Evolutionary conservation across 257 asterid species (phyloP).

Genomic region (Jaltomata sinuosa): DNA sequence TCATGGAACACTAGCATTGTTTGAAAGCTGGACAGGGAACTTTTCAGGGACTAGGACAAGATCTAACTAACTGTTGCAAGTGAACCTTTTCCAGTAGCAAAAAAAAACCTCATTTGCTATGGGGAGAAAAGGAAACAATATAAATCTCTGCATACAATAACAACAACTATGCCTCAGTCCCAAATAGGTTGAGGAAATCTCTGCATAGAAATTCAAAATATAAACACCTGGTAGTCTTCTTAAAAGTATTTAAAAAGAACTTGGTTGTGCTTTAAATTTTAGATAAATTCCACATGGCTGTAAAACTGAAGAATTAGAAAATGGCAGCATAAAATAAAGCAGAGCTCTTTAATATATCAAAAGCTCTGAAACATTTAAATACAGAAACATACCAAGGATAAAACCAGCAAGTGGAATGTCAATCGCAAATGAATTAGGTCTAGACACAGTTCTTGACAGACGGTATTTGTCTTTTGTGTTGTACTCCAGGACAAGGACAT

Average conservation of each 20-base stretch:
- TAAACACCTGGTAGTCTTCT: neutral
- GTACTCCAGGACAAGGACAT: constrained; percentile 47
- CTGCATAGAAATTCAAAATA: neutral
- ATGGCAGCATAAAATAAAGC: neutral
- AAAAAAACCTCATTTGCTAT: neutral
- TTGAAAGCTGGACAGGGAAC: neutral
- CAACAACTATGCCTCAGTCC: neutral
- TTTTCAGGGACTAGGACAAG: neutral
- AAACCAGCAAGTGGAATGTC: constrained; percentile 70
- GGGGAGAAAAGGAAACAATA: neutral
- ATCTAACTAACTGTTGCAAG: neutral
- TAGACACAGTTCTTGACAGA: constrained; percentile 17
- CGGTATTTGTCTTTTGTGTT: constrained; percentile 9
- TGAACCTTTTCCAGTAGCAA: neutral
- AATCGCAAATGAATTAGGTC: constrained; percentile 11
- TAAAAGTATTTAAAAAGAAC: neutral
- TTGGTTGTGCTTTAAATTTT: neutral
- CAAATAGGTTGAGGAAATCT: neutral
- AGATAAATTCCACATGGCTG: neutral
- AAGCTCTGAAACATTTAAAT: neutral
- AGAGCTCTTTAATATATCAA: neutral
- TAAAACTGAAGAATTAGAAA: neutral
- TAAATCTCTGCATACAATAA: neutral
- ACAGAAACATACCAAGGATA: constrained; percentile 51
- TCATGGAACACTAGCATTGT: neutral